Conservation (phyloP, 805 yeast genomes). For the Monosporozyma yasuniensis region DNA sequence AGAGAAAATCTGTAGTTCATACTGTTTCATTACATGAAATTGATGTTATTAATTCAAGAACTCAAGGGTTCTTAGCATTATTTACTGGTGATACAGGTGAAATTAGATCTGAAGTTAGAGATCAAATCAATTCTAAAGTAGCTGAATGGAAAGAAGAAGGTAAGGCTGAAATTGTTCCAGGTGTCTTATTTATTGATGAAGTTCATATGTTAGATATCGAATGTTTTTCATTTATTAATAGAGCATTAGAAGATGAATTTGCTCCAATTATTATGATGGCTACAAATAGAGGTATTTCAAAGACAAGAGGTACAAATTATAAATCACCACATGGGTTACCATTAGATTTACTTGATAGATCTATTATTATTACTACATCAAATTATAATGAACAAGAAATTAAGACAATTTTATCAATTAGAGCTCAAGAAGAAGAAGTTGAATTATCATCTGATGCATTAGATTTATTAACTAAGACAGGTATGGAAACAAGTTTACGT, state of each 20-base stretch:
- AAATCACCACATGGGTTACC: conserved; percentile 98
- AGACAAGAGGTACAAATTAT: conserved; percentile 86
- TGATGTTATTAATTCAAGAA: conserved; percentile 94
- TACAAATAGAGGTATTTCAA: conserved; percentile 91
- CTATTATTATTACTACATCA: conserved; percentile 82
- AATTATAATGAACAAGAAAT: conserved; percentile 76
- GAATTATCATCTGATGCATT: conserved; percentile 75
- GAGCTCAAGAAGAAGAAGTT: conserved; percentile 92
- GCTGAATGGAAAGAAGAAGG: conserved; percentile 99
- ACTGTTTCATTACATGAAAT: conserved; percentile 97
- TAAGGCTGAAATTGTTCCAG: conserved; percentile 95
- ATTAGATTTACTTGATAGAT: conserved; percentile 84
- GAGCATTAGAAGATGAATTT: conserved; percentile 93
- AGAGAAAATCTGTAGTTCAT: conserved; percentile 90
- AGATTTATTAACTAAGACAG: conserved; percentile 80
- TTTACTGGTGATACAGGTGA: conserved; percentile 97
- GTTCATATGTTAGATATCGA: conserved; percentile 98
- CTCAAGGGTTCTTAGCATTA: conserved; percentile 94
- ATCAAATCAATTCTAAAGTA: conserved; percentile 91
- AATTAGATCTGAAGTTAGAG: conserved; percentile 89
- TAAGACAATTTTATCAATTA: conserved; percentile 72
- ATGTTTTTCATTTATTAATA: conserved; percentile 86
- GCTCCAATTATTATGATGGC: conserved; percentile 98
- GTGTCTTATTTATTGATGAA: conserved; percentile 95
- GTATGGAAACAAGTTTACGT: conserved; percentile 81